Evolutionary conservation across 2,329 filamentous ascomycete species (phyloP), one percentile per base, ranked within the genome.

Genomic region (Aspergillus uvarum): DNA sequence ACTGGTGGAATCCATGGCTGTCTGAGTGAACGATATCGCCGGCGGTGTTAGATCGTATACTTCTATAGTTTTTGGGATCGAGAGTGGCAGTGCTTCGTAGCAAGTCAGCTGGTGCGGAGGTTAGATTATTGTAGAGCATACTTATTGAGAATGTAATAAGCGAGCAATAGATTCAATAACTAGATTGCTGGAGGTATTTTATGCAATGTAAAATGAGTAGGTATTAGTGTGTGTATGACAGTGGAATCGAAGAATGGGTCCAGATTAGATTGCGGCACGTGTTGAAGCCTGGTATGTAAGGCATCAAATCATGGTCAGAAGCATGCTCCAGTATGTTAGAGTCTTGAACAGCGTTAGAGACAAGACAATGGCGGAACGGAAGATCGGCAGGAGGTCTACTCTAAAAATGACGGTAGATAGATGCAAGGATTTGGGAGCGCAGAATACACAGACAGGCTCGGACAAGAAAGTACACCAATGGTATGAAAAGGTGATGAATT

Each of bases 1-100:
- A 10, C 42, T 19, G 3, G 48, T 26, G 16, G 53, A 58, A 24
- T 61, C 29, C 68, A 71, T 73, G 8, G 21, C 57, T 21, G 38
- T 16, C 16, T 16, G 16, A 44, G 16, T 44, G 14, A 44, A 19
- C 38, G 14, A 19, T 19, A n/a, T 44, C 5, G 16, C 16, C n/a
- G 32, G 26, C 7, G 26, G 26, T 29, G 7, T 12, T 35, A 16
- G 14, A 10, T 10, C 11, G 32, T 35, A 16, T 44, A 44, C 38
- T 44, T 44, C 14, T 44, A 47, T 38, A n/a, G 24, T 1, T 12
- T 16, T 16, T 11, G 11, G 12, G 32, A 51, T 51, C 14, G 19
- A 29, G 11, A 14, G 8, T n/a, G 24, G 11, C 8, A 10, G 11
- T 59, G 12, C 32, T n/a, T 16, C 35, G 32, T 35, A 35, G 26